phyloP scores from a whole-genome alignment of 805 yeast genomes.

The Wickerhamomyces rabaulensis region DNA sequence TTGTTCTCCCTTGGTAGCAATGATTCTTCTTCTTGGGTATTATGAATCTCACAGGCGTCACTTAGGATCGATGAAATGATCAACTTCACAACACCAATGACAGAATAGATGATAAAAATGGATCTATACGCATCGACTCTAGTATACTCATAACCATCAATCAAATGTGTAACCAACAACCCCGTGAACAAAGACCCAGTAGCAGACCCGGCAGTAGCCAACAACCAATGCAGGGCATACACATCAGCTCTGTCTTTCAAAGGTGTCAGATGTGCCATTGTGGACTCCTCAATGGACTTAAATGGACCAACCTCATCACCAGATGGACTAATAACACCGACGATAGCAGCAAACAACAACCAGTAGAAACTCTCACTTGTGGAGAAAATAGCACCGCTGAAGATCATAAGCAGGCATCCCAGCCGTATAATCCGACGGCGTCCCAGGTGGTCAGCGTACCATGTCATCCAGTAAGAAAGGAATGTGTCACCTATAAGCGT shows the following conservation, averaged over 20 bases:
- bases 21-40: slow-evolving; percentile 14
- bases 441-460: slow-evolving; percentile 72
- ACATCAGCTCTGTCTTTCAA: slow-evolving; percentile 60
- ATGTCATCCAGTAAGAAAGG: slow-evolving; percentile 65
- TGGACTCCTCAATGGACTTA: slow-evolving; percentile 78
- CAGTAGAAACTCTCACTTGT: slow-evolving; percentile 45
- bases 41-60: slow-evolving; percentile 43
- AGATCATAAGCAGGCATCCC: slow-evolving; percentile 65
- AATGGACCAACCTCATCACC: slow-evolving; percentile 93
- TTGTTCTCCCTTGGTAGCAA: slow-evolving; percentile 6
- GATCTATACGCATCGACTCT: slow-evolving; percentile 45
- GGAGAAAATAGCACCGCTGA: slow-evolving; percentile 65
- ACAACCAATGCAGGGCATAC: slow-evolving; percentile 68
- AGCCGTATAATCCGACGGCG: slow-evolving; percentile 55
- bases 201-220: slow-evolving; percentile 70
- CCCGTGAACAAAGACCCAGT: slow-evolving; percentile 68
- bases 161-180: slow-evolving; percentile 39
- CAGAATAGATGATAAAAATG: slow-evolving; percentile 52
- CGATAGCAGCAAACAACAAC: slow-evolving; percentile 62
- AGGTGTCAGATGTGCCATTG: slow-evolving; percentile 74
- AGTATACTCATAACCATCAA: slow-evolving; percentile 31
- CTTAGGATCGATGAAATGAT: slow-evolving; percentile 45
- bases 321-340: slow-evolving; percentile 85
- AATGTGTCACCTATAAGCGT: slow-evolving; percentile 76
- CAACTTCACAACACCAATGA: slow-evolving; percentile 48